A percentile compares a stretch with the other conserved stretches of the same genome.
Evolutionary conservation across 176 grass and related monocot genomes (phyloP).

Genomic region (Sorghum bicolor): DNA sequence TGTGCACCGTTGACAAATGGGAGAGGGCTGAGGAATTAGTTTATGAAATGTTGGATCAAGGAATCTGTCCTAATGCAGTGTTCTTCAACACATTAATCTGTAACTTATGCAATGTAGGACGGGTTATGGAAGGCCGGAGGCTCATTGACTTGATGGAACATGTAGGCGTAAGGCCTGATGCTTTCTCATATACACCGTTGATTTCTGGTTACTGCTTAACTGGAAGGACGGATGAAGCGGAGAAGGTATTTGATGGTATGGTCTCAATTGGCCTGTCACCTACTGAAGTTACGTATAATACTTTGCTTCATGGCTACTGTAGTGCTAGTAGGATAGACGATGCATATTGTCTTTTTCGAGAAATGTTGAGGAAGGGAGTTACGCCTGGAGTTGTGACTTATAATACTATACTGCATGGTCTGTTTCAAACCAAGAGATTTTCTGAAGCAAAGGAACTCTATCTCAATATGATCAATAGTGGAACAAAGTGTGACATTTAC

Average conservation of each 20-base stretch:
- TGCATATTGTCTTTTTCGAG: background rate
- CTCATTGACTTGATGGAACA: background rate
- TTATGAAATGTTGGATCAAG: background rate
- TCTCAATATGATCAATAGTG: background rate
- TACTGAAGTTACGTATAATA: background rate
- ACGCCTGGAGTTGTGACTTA: background rate
- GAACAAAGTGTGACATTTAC: background rate
- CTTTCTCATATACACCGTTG: background rate
- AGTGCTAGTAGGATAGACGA: background rate
- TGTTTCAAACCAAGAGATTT: background rate
- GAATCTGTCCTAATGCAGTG: background rate
- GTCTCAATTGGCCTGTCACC: background rate
- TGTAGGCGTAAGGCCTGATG: background rate
- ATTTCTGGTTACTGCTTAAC: background rate
- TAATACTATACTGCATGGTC: background rate
- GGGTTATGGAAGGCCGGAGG: background rate
- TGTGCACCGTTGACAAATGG: background rate
- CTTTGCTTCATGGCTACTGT: background rate
- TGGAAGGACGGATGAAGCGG: background rate
- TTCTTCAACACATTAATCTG: background rate
- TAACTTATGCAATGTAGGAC: background rate
- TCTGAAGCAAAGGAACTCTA: background rate
- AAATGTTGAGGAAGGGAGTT: background rate
- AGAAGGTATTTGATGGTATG: background rate
- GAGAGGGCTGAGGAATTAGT: background rate